These are phyloP conservation scores for Crithidia acanthocephali DNA, from an alignment of 208 protist genomes.

Conservation along the genomic window DNA sequence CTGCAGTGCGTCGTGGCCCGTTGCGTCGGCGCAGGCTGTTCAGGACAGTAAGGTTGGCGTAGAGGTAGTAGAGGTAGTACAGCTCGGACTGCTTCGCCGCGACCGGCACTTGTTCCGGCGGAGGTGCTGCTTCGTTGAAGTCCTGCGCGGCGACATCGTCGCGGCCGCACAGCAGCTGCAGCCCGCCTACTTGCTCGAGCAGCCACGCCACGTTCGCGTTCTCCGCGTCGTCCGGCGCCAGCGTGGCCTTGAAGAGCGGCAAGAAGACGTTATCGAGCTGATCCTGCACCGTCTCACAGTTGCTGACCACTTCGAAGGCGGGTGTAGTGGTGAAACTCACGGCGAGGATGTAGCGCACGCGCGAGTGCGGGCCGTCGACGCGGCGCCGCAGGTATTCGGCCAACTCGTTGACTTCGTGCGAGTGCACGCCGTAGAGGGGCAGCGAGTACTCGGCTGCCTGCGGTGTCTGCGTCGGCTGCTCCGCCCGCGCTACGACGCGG, in stretches of 20 bases:
- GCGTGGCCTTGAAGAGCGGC: conserved; percentile 97
- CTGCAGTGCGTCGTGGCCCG: no score
- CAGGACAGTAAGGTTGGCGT: conserved; percentile 96
- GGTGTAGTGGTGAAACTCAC: conserved; percentile 84
- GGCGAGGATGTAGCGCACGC: conserved; percentile 96
- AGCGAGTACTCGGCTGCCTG: conserved; percentile 87
- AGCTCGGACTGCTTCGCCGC: conserved; percentile 94
- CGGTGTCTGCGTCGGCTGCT: conserved; percentile 45
- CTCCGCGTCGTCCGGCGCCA: conserved; percentile 71
- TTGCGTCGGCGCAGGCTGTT: no score
- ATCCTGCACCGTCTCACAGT: conserved; percentile 91
- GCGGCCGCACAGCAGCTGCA: conserved; percentile 85
- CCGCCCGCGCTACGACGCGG: conserved; percentile 54
- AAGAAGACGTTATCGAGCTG: conserved; percentile 97
- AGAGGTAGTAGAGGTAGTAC: conserved; percentile 98
- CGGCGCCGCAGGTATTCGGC: conserved; percentile 60
- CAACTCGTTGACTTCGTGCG: conserved; percentile 63
- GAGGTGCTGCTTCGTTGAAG: conserved; percentile 57
- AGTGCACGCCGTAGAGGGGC: conserved; percentile 76
- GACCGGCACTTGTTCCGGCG: conserved; percentile 68
- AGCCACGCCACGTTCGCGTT: conserved; percentile 89
- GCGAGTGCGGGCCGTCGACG: conserved; percentile 68
- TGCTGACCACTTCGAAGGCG: conserved; percentile 34
- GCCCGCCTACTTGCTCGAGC: conserved; percentile 86
- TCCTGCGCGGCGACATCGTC: conserved; percentile 53